A percentile compares a stretch with the other conserved stretches of the same genome.
These are phyloP conservation scores for Eutrema yunnanense DNA, from an alignment of 345 rosid species.

Conservation along the genomic window DNA sequence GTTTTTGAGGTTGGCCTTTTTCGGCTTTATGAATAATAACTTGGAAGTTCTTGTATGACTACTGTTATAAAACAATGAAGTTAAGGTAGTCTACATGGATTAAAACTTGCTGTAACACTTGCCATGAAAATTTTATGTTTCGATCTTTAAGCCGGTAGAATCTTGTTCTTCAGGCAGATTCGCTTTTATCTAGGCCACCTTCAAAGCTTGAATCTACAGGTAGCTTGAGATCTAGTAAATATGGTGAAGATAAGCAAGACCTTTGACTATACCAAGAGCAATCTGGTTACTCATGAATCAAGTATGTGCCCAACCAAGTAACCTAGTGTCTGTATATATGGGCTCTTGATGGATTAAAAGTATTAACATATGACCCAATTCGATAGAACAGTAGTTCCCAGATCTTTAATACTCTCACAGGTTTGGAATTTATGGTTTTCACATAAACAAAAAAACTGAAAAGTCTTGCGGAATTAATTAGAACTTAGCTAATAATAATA, in stretches of 20 bases:
- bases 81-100: slow-evolving; percentile 11
- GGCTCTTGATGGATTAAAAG: neutral
- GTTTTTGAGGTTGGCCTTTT: slow-evolving; percentile 1
- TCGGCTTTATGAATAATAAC: slow-evolving; percentile 23
- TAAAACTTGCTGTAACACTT: slow-evolving; percentile 21
- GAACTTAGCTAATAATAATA: too few species aligned
- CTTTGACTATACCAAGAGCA: neutral
- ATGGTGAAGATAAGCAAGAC: neutral
- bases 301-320: neutral
- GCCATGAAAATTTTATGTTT: neutral
- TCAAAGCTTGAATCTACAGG: neutral
- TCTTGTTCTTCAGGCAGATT: neutral
- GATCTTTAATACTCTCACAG: neutral
- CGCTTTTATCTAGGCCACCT: neutral
- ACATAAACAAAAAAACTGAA: neutral
- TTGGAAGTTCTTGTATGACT: slow-evolving; percentile 21
- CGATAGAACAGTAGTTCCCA: neutral
- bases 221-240: neutral
- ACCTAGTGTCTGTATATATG: neutral
- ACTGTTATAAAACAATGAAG: slow-evolving; percentile 15
- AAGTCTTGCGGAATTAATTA: neutral
- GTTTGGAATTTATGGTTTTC: neutral
- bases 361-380: neutral
- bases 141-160: neutral
- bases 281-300: neutral